Evolutionary conservation across 73 alveolate species (phyloP).

Genomic region (Loxodes magnus): DNA sequence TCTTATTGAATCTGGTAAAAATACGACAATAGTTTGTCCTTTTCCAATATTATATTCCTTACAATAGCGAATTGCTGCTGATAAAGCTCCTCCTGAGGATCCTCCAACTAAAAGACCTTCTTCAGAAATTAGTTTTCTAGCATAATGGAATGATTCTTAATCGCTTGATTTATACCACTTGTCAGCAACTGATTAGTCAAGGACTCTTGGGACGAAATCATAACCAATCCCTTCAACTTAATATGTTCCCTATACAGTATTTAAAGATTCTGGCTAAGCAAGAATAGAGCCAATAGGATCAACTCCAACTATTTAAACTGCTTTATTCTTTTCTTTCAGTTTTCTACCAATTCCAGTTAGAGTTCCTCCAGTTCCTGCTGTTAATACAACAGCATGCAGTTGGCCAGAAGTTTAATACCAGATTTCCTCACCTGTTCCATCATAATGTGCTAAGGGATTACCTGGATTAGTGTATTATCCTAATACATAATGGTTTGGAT

Average conservation of each 20-base stretch:
- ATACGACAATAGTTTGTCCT: conserved; percentile 37
- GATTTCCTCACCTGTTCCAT: conserved; percentile 93
- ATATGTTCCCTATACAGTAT: conserved; percentile 29
- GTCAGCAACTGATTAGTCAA: conserved; percentile 60
- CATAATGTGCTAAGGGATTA: conserved; percentile 93
- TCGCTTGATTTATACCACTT: conserved; percentile 49
- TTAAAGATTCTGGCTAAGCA: conserved; percentile 47
- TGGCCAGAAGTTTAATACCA: conserved; percentile 75
- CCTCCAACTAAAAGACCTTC: conserved; percentile 80
- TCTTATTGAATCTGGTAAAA: conserved; percentile 62
- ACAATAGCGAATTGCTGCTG: conserved; percentile 48
- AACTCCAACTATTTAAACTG: conserved; percentile 75
- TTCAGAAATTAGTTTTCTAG: conserved; percentile 59
- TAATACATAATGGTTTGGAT: conserved; percentile 52
- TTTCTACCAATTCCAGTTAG: conserved; percentile 89
- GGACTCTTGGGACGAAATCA: conserved; percentile 68
- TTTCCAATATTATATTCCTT: conserved; percentile 36
- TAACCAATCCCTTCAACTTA: conserved; percentile 82
- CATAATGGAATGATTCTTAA: conserved; percentile 47
- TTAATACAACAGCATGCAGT: conserved; percentile 64
- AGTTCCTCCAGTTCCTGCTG: conserved; percentile 97
- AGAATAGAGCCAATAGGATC: conserved; percentile 92
- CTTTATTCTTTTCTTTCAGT: conserved; percentile 72
- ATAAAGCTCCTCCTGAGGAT: conserved; percentile 61
- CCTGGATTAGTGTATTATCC: conserved; percentile 84